These are phyloP conservation scores for Skeletonema menzelii DNA, from an alignment of 108 stramenopile species.

Conservation along the genomic window DNA sequence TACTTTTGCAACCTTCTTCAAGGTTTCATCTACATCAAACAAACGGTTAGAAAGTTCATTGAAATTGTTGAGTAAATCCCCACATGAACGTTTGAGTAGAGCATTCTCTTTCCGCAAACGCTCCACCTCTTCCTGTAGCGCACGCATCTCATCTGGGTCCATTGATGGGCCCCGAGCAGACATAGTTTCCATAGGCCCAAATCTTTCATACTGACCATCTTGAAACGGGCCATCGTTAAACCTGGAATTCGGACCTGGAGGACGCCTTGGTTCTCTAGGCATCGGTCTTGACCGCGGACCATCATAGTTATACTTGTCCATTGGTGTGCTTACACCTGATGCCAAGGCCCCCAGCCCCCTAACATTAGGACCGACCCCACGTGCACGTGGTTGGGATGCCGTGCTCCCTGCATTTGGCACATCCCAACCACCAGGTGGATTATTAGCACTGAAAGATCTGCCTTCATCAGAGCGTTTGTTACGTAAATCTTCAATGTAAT, in stretches of 20 bases:
- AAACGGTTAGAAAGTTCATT: conserved; percentile 42
- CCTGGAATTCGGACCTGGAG: background rate
- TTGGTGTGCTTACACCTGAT: conserved; percentile 31
- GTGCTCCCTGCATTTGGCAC: conserved; percentile 37
- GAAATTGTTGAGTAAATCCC: conserved; percentile 39
- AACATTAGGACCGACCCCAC: conserved; percentile 12
- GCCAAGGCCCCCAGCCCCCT: conserved; percentile 27
- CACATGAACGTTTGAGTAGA: conserved; percentile 31
- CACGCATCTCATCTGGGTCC: background rate
- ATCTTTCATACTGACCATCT: background rate
- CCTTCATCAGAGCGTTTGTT: conserved; percentile 6
- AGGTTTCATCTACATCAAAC: conserved; percentile 42
- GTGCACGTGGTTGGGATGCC: conserved; percentile 14
- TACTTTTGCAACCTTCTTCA: conserved; percentile 48
- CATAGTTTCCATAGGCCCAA: background rate
- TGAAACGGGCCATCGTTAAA: conserved; percentile 3
- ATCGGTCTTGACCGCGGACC: conserved; percentile 4
- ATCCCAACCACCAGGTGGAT: conserved; percentile 27
- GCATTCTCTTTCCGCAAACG: conserved; percentile 33
- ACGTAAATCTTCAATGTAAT: conserved; percentile 23
- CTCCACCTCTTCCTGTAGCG: conserved; percentile 32
- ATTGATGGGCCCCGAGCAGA: background rate
- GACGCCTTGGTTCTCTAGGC: background rate
- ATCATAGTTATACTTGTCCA: conserved; percentile 17
- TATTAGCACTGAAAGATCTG: conserved; percentile 40